Base-by-base conservation (phyloP, 1,139 yeast genomes). In the Candida pseudoviswanathii region DNA sequence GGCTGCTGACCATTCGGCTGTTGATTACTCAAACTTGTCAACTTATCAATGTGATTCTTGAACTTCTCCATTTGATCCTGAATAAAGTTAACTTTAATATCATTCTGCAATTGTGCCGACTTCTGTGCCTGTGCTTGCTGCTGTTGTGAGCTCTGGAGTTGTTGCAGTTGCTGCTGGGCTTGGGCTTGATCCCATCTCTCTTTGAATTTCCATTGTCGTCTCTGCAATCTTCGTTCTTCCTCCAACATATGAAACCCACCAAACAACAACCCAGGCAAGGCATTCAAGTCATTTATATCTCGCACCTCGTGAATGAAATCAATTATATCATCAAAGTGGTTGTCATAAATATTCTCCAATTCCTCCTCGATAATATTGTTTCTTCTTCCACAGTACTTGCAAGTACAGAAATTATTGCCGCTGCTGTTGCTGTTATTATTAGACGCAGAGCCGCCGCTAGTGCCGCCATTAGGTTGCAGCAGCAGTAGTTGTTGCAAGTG, bases 321-420 rank as follows among this genome's bases (percentile, higher is more conserved):
- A 48, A 70, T 63, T 22, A 75, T 71, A 49, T 72, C 77, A 50
- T 73, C 76, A 58, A 89, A 90, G 43, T 91, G 81, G 48, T 83
- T 81, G 58, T 87, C 78, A 50, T 73, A 75, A 21, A 71, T 66
- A 51, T 60, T 68, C 53, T 73, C 92, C 61, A 92, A 78, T 61
- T 89, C 96, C 55, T 84, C 85, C 60, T 89, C 95, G 57, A 90
- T 81, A 30, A 91, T 82, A 52, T 77, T 71, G 56, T 85, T 82
- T 57, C 88, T 84, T 47, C 90, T 79, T 1, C 95, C 96, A 68
- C 98, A 92, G 30, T 84, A 84, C 4, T 84, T 73, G 64, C 98
- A 92, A 50, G 84, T 78, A 64, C 97, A 91, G 11, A 47, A 50
- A 38, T 50, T 51, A 22, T 31, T 31, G 37, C 25, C 27, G 22